These are phyloP conservation scores for Nemania serpens DNA, from an alignment of 2,329 filamentous ascomycete genomes.

Conservation along the genomic window DNA sequence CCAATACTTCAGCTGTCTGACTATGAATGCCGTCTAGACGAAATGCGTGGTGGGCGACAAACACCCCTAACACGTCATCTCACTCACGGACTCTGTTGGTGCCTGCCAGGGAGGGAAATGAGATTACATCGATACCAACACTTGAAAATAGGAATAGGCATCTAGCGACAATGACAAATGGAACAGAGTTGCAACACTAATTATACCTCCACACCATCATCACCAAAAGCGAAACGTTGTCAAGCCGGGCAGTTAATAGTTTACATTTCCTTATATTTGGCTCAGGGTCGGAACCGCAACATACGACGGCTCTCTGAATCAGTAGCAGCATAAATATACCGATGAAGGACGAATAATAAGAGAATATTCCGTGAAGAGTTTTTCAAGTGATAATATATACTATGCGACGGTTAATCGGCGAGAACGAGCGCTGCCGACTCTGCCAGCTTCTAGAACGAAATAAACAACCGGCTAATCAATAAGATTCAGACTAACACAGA, in stretches of 20 bases:
- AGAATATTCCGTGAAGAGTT: background rate
- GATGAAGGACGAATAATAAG: background rate
- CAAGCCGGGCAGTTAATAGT: too few relatives aligned
- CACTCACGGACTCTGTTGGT: constrained; percentile 12
- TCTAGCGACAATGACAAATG: background rate
- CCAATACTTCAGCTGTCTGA: background rate
- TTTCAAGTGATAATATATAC: too few relatives aligned
- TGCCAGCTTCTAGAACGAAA: background rate
- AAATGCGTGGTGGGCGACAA: background rate
- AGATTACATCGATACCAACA: background rate
- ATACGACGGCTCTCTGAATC: too few relatives aligned
- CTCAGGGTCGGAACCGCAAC: too few relatives aligned
- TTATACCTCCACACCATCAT: too few relatives aligned
- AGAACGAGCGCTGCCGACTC: background rate
- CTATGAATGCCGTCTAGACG: background rate
- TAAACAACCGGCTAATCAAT: background rate
- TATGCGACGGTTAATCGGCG: background rate
- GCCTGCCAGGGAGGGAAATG: background rate
- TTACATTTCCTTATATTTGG: too few relatives aligned
- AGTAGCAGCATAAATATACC: too few relatives aligned
- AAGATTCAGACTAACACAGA: background rate
- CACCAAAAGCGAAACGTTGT: too few relatives aligned
- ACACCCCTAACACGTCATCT: constrained; percentile 19
- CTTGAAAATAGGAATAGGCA: background rate
- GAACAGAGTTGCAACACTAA: too few relatives aligned